Evolutionary conservation across 495 filamentous ascomycete species (phyloP).

Genomic region (Hypoxylon rickii): DNA sequence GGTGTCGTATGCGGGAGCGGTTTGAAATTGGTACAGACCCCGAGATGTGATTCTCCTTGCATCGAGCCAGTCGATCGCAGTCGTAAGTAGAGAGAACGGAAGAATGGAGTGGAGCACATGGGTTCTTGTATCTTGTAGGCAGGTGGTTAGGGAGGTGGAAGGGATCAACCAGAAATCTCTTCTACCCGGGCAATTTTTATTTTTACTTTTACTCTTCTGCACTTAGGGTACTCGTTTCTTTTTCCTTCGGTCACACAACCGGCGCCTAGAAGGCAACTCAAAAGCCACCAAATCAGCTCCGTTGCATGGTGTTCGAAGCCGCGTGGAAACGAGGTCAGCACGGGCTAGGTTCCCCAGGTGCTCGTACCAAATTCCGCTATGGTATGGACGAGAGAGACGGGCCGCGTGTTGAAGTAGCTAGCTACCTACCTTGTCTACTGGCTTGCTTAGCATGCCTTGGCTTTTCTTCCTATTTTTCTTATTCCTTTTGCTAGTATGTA

Average conservation of each 20-base stretch:
- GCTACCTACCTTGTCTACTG: too few species aligned
- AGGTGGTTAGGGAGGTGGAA: neutral
- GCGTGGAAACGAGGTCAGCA: conserved; percentile 10
- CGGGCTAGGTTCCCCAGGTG: conserved; percentile 20
- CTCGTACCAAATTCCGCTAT: conserved; percentile 7
- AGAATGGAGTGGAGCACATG: conserved; percentile 6
- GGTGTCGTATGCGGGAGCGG: conserved; percentile 16
- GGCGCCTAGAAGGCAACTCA: neutral
- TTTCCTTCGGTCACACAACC: conserved; percentile 11
- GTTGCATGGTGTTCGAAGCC: conserved; percentile 11
- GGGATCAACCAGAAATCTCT: conserved; percentile 16
- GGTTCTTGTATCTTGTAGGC: conserved; percentile 5
- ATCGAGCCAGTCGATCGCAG: conserved; percentile 22
- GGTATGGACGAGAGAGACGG: conserved; percentile 11
- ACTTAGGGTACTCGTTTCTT: neutral
- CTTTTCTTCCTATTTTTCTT: too few species aligned
- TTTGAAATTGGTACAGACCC: conserved; percentile 34
- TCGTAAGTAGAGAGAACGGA: neutral
- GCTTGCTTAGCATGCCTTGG: too few species aligned
- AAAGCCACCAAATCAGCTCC: conserved; percentile 12
- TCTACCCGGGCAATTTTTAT: neutral
- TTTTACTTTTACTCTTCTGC: too few species aligned
- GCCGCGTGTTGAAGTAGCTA: conserved; percentile 7
- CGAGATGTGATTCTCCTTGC: conserved; percentile 34
- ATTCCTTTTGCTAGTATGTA: too few species aligned